phyloP scores from a whole-genome alignment of 2,329 filamentous ascomycete genomes.

The Claviceps pazoutovae region DNA sequence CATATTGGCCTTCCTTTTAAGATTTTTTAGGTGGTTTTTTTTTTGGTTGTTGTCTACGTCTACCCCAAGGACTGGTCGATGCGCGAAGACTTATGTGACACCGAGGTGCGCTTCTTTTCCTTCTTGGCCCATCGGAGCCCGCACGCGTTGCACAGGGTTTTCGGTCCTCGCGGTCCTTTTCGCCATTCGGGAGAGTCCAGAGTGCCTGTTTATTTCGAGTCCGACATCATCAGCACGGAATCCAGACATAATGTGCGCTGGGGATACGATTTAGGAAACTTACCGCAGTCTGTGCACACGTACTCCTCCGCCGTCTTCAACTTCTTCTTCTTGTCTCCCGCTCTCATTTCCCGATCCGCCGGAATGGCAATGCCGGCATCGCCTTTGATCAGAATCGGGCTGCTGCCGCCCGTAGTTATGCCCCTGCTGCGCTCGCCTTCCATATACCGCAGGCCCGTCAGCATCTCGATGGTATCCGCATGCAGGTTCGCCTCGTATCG shows the following conservation, averaged over 20 bases:
- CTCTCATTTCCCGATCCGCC: conserved; percentile 58
- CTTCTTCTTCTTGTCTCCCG: conserved; percentile 75
- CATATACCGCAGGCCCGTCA: conserved; percentile 76
- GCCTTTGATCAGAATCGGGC: conserved; percentile 67
- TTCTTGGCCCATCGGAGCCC: conserved; percentile 66
- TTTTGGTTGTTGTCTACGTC: not conserved
- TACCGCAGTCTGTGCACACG: conserved; percentile 86
- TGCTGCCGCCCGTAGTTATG: conserved; percentile 74
- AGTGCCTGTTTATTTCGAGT: conserved; percentile 38
- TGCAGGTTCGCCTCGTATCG: conserved; percentile 64
- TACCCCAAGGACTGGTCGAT: conserved; percentile 13
- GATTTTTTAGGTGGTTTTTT: not conserved
- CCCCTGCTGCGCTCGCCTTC: conserved; percentile 81
- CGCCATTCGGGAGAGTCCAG: conserved; percentile 92
- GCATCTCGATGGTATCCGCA: conserved; percentile 80
- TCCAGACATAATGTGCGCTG: no score
- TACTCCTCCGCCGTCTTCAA: conserved; percentile 76
- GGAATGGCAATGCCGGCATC: conserved; percentile 79
- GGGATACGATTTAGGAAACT: conserved; percentile 13
- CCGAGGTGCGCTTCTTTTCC: conserved; percentile 52
- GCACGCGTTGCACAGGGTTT: conserved; percentile 92
- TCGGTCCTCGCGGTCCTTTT: conserved; percentile 82
- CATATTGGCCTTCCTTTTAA: not conserved
- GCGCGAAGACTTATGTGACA: conserved; percentile 8
- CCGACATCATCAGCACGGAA: no score